These are phyloP conservation scores for Ceratocystis papillata DNA, from an alignment of 2,329 filamentous ascomycete genomes.

Conservation along the genomic window DNA sequence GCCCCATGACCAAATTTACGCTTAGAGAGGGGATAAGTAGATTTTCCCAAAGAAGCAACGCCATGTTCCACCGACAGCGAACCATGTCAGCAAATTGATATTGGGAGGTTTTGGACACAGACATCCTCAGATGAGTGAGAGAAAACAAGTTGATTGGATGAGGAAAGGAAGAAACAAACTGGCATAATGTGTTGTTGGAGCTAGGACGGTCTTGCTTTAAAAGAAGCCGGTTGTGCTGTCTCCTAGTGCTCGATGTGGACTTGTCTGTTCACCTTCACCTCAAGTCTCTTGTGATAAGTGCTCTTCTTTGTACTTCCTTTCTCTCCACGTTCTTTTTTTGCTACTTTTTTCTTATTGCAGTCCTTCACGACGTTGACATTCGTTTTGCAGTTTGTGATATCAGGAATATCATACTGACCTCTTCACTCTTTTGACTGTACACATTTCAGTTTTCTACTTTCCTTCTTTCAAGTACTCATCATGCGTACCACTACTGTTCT, in stretches of 20 bases:
- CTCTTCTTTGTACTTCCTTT: not conserved
- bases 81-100: not conserved
- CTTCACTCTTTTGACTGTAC: not conserved
- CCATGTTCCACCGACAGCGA: not conserved
- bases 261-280: not conserved
- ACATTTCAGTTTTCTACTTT: not conserved
- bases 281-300: constrained; percentile 14
- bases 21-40: too few species aligned
- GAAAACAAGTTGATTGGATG: not conserved
- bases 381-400: not conserved
- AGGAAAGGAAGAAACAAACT: not conserved
- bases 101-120: not conserved
- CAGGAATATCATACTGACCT: not conserved
- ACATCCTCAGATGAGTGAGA: not conserved
- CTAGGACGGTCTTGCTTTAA: not conserved
- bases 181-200: not conserved
- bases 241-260: not conserved
- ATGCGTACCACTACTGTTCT: constrained; percentile 18
- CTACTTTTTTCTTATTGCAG: not conserved
- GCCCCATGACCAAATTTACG: not conserved
- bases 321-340: not conserved
- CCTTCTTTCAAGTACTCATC: not conserved
- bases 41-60: not conserved
- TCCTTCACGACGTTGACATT: not conserved
- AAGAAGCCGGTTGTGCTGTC: not conserved